Evolutionary conservation across 2,329 filamentous ascomycete species (phyloP).

Genomic region (Aspergillus sp.): DNA sequence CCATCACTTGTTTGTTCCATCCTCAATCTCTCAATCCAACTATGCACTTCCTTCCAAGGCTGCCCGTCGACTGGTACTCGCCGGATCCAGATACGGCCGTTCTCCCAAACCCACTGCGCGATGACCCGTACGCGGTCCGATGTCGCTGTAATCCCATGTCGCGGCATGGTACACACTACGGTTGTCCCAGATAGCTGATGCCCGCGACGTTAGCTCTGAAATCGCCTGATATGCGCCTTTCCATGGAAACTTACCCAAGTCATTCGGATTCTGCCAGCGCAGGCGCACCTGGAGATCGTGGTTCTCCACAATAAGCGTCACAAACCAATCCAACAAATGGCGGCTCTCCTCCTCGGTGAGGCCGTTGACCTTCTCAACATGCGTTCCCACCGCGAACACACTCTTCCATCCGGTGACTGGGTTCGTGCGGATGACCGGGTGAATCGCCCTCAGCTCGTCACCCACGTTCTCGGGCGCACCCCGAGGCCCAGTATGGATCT

Average conservation of each 20-base stretch:
- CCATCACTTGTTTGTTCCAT: background rate
- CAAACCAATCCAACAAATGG: slow-evolving; percentile 34
- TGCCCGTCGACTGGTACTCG: slow-evolving; percentile 27
- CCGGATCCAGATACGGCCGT: slow-evolving; percentile 53
- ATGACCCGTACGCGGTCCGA: slow-evolving; percentile 51
- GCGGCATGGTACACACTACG: slow-evolving; percentile 57
- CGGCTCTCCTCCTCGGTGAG: slow-evolving; percentile 33
- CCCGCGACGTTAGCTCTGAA: background rate
- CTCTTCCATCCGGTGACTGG: slow-evolving; percentile 43
- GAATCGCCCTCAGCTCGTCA: slow-evolving; percentile 47
- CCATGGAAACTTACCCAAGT: slow-evolving; percentile 33
- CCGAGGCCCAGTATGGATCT: slow-evolving; percentile 28
- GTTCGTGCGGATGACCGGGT: slow-evolving; percentile 54
- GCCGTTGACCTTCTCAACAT: slow-evolving; percentile 33
- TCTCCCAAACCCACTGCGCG: slow-evolving; percentile 56
- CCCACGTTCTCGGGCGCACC: slow-evolving; percentile 61
- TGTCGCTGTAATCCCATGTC: slow-evolving; percentile 51
- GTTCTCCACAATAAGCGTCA: slow-evolving; percentile 39
- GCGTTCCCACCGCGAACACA: slow-evolving; percentile 34
- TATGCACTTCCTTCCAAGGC: slow-evolving; percentile 14
- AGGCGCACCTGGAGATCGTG: slow-evolving; percentile 44
- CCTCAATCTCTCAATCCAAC: background rate
- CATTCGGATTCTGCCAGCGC: slow-evolving; percentile 40
- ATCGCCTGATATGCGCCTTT: background rate
- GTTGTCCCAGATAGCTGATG: slow-evolving; percentile 58